Conservation (phyloP, 2,329 filamentous ascomycete genomes). For the Colletotrichum filicis region DNA sequence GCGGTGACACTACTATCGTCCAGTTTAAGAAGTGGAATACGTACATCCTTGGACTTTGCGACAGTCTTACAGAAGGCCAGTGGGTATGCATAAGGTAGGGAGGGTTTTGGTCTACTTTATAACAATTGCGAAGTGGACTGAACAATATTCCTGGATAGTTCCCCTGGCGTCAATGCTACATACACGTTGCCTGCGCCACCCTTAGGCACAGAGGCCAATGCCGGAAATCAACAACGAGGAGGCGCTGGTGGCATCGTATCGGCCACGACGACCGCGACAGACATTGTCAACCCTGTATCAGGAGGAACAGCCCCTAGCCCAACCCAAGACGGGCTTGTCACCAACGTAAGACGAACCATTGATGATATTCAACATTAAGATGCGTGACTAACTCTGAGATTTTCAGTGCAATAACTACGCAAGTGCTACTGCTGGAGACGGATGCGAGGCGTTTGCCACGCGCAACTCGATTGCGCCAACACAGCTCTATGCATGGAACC, state of each 20-base stretch:
- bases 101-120: neutral
- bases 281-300: neutral
- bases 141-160: neutral
- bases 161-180: neutral
- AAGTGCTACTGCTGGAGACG: neutral
- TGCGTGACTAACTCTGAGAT: neutral
- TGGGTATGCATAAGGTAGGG: neutral
- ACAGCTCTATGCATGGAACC: neutral
- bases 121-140: neutral
- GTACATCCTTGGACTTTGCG: neutral
- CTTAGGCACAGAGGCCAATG: neutral
- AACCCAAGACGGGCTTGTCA: neutral
- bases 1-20: neutral
- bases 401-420: neutral
- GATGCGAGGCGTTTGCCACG: neutral
- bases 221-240: neutral
- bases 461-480: neutral
- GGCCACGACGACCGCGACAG: neutral
- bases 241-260: neutral
- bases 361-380: neutral
- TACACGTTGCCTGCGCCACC: neutral
- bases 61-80: neutral
- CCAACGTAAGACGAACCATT: neutral
- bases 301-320: neutral
- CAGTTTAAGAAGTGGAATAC: constrained; percentile 4